These are phyloP conservation scores for Leishmania guyanensis DNA, from an alignment of 208 protist species.

Conservation along the genomic window DNA sequence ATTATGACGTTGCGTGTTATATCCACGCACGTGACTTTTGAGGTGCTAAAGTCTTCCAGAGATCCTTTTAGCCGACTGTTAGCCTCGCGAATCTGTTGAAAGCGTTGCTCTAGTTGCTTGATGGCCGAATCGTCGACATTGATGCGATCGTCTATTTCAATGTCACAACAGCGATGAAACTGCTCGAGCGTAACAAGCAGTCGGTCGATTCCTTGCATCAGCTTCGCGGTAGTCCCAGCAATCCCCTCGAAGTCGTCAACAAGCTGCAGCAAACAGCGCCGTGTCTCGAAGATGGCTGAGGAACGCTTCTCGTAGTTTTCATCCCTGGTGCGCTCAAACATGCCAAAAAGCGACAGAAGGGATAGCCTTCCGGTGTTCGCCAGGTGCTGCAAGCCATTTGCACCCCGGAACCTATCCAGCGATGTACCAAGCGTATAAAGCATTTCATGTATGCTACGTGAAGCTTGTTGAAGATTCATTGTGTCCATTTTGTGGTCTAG, in stretches of 20 bases:
- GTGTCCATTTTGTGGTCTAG: background rate
- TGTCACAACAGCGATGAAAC: conserved; percentile 63
- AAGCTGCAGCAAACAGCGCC: conserved; percentile 46
- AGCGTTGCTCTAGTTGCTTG: conserved; percentile 20
- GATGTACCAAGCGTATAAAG: conserved; percentile 44
- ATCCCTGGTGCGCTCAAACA: conserved; percentile 62
- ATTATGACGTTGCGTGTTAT: conserved; percentile 37
- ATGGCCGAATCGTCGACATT: conserved; percentile 14
- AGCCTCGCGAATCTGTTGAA: conserved; percentile 32
- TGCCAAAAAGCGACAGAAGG: conserved; percentile 52
- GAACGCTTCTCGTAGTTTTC: conserved; percentile 50
- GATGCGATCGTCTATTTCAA: conserved; percentile 37
- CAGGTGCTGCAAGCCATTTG: conserved; percentile 40
- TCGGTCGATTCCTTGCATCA: conserved; percentile 35
- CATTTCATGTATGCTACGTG: conserved; percentile 37
- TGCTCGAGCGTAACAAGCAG: conserved; percentile 38
- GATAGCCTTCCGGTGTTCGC: conserved; percentile 53
- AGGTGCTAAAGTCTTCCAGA: conserved; percentile 34
- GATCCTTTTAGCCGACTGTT: conserved; percentile 33
- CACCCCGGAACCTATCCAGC: conserved; percentile 50
- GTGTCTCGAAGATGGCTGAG: conserved; percentile 39
- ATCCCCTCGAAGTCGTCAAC: conserved; percentile 48
- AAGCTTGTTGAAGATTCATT: conserved; percentile 34
- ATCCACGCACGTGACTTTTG: conserved; percentile 32
- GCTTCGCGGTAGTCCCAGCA: conserved; percentile 20